phyloP scores from a whole-genome alignment of 2,329 filamentous ascomycete genomes.

The Claviceps africana region DNA sequence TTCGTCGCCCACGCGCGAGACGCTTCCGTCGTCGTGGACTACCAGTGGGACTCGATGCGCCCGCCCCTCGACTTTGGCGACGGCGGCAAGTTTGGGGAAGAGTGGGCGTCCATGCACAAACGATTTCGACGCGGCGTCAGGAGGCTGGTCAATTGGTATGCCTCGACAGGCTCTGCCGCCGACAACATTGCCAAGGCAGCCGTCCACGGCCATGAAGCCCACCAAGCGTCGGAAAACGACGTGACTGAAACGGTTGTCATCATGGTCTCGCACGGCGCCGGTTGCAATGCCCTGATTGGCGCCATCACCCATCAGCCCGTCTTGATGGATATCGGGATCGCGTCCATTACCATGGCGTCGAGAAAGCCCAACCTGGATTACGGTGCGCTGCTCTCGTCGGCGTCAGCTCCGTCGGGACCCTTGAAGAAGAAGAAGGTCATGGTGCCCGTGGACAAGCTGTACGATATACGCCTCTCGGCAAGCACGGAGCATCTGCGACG shows the following conservation, averaged over 20 bases:
- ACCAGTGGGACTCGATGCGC: conserved; percentile 88
- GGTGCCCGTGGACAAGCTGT: conserved; percentile 44
- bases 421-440: conserved; percentile 14
- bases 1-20: conserved; percentile 86
- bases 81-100: conserved; percentile 77
- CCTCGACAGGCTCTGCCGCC: conserved; percentile 35
- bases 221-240: conserved; percentile 28
- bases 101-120: conserved; percentile 92
- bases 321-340: conserved; percentile 76
- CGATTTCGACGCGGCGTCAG: conserved; percentile 71
- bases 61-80: conserved; percentile 68
- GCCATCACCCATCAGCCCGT: conserved; percentile 85
- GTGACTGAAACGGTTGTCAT: conserved; percentile 67
- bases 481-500: conserved; percentile 57
- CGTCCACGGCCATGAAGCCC: conserved; percentile 10
- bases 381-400: conserved; percentile 18
- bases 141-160: conserved; percentile 74
- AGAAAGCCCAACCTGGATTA: conserved; percentile 37
- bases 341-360: conserved; percentile 80
- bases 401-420: conserved; percentile 10
- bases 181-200: conserved; percentile 35
- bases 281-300: conserved; percentile 88
- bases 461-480: conserved; percentile 62
- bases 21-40: conserved; percentile 75
- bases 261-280: conserved; percentile 85